Conservation (phyloP, 139 green algal genomes). For the Chlorella sp. region DNA sequence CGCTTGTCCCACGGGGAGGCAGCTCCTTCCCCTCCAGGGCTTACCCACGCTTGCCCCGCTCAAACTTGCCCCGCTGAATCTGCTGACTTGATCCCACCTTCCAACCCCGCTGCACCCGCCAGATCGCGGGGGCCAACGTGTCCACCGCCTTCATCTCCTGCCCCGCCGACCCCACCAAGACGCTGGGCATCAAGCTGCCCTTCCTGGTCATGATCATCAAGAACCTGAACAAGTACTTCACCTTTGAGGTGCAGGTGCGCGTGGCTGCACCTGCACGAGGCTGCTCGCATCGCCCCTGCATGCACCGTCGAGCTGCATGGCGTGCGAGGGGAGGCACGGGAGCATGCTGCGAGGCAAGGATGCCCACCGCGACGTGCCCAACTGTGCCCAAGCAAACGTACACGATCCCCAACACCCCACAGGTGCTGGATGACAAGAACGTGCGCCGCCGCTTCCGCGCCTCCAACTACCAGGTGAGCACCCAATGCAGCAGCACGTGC, state of each 20-base stretch:
- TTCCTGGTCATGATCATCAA: constrained; percentile 99
- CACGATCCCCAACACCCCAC: not conserved
- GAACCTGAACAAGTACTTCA: constrained; percentile 98
- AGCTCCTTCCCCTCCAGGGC: too few relatives aligned
- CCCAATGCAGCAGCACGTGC: too few relatives aligned
- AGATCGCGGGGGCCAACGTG: constrained; percentile 84
- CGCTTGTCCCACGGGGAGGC: too few relatives aligned
- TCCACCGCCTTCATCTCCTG: constrained; percentile 93
- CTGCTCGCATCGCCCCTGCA: not conserved
- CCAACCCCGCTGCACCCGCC: too few relatives aligned
- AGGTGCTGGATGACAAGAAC: constrained; percentile 98
- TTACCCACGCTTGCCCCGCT: too few relatives aligned
- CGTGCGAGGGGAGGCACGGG: too few relatives aligned
- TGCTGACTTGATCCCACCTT: too few relatives aligned
- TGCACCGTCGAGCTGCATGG: too few relatives aligned
- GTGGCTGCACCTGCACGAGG: not conserved
- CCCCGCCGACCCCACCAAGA: constrained; percentile 88
- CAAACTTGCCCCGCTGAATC: too few relatives aligned
- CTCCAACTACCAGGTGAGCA: constrained; percentile 97
- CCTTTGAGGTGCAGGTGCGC: constrained; percentile 90
- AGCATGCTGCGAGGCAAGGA: too few relatives aligned
- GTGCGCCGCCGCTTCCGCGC: constrained; percentile 95
- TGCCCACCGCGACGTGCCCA: too few relatives aligned
- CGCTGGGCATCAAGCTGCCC: constrained; percentile 97
- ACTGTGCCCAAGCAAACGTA: too few relatives aligned